Base-by-base conservation (phyloP, 441 rosid species). In the Sinapis alba region DNA sequence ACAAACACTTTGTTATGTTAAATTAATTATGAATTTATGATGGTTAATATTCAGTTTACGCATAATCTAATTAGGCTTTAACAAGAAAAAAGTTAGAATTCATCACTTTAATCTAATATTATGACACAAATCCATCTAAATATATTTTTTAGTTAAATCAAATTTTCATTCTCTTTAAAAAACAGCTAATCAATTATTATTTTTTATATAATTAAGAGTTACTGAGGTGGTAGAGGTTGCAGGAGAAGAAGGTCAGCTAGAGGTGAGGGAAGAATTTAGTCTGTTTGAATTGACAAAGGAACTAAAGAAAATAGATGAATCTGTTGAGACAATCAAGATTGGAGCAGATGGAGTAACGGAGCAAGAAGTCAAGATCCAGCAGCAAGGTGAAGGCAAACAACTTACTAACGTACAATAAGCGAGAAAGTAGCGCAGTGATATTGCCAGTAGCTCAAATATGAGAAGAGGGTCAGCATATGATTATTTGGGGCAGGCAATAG, bases 221-320 rank as follows among this genome's bases (percentile, higher is more conserved):
- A 26, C 19, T 3, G 7, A 24, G 30, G 53, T 38, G 65, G 26
- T 32, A 65, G 21, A 45, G 8, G 36, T 45, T 18, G 23, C 24
- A 15, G 15, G 7, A 62, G 66, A 11, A 50, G 56, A 50, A 65
- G 58, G 3, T 26, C 36, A 24, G 34, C 38, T 65, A 45, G 21
- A 24, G 69, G 69, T 45, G 69, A 15, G 20, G 57, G 69, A 58
- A 26, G 15, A 45, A n/a, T 45, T 65, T 45, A 5, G 13, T 26
- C 2, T 8, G 15, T 24, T 7, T 43, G 69, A 26, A 24, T 10
- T 65, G 38, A 43, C 3, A 27, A 26, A 65, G 10, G 51, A 26
- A 26, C 38, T 65, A 65, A 15, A 0, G 30, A 21, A 65, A n/a
- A 45, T 65, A 45, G 69, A 65, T 45, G 10, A 65, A 65, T 45